Evolutionary conservation across 179 eudicot species (phyloP).

Genomic region (Beta lomatogona): DNA sequence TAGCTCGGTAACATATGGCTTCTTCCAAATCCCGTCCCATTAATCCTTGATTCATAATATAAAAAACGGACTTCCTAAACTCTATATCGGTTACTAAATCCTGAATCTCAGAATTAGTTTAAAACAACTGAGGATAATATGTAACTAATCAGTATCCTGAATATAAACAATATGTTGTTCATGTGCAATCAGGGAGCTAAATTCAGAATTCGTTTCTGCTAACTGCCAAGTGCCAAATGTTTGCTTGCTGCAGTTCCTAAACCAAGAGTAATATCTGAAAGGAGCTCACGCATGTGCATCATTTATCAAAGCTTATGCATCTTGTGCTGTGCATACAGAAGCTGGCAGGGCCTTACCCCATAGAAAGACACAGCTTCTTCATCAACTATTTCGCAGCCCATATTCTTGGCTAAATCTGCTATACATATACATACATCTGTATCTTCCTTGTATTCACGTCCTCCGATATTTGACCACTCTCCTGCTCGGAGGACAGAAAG

Average conservation of each 20-base stretch:
- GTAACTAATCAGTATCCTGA: too few relatives aligned
- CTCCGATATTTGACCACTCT: constrained; percentile 92
- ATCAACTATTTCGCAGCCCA: constrained; percentile 38
- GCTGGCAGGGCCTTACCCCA: constrained; percentile 57
- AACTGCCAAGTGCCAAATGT: constrained; percentile 6
- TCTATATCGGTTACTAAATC: too few relatives aligned
- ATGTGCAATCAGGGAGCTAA: too few relatives aligned
- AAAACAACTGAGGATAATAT: too few relatives aligned
- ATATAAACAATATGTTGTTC: too few relatives aligned
- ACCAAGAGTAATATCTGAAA: constrained; percentile 65
- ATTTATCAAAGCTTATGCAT: constrained; percentile 71
- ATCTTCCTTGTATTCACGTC: constrained; percentile 82
- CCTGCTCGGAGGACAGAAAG: constrained; percentile 80
- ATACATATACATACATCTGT: constrained; percentile 44
- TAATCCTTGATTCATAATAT: too few relatives aligned
- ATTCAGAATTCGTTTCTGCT: not conserved
- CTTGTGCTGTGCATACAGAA: constrained; percentile 38
- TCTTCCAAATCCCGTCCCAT: too few relatives aligned
- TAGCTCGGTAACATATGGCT: too few relatives aligned
- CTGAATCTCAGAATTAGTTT: too few relatives aligned
- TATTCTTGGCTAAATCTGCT: constrained; percentile 67
- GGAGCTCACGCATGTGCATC: constrained; percentile 69
- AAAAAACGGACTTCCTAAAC: too few relatives aligned
- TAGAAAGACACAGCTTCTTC: constrained; percentile 83
- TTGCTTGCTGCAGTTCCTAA: constrained; percentile 55